phyloP scores from a whole-genome alignment of 129 eudicot genomes.

The Dittrichia graveolens region DNA sequence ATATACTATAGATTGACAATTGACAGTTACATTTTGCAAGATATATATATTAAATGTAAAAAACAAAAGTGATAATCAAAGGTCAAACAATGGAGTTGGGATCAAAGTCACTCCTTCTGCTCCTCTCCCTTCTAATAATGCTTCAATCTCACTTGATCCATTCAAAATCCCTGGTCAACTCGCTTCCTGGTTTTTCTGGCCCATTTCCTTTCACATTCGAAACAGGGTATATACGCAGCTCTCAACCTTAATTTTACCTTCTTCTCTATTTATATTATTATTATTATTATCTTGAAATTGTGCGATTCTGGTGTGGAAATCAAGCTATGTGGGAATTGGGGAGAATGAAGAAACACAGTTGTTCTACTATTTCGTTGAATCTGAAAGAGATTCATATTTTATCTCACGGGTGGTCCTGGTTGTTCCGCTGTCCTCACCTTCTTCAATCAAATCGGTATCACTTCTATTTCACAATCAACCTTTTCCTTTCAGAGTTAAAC shows the following conservation, averaged over 20 bases:
- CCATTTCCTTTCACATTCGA: slow-evolving; percentile 35
- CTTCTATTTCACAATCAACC: too few relatives aligned
- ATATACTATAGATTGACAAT: too few relatives aligned
- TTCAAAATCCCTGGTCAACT: slow-evolving; percentile 23
- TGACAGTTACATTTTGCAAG: too few relatives aligned
- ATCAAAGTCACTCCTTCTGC: background rate
- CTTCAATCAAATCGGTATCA: slow-evolving; percentile 38
- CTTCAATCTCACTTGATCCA: background rate
- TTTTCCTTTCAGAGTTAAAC: too few relatives aligned
- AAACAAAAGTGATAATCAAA: too few relatives aligned
- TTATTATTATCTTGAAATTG: too few relatives aligned
- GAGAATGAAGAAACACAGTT: slow-evolving; percentile 40
- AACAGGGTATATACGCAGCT: slow-evolving; percentile 30
- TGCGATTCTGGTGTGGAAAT: too few relatives aligned
- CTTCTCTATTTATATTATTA: too few relatives aligned
- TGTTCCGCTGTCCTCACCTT: slow-evolving; percentile 47
- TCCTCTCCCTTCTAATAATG: background rate
- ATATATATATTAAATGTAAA: too few relatives aligned
- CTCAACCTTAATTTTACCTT: background rate
- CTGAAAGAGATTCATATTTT: slow-evolving; percentile 59
- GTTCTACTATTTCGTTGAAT: slow-evolving; percentile 65
- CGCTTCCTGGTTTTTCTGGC: slow-evolving; percentile 35
- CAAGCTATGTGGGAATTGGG: slow-evolving; percentile 38
- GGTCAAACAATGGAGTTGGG: background rate
- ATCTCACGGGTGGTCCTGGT: slow-evolving; percentile 79